Evolutionary conservation across 177 flowering plant species (phyloP).

Genomic region (Vitis hybrid): DNA sequence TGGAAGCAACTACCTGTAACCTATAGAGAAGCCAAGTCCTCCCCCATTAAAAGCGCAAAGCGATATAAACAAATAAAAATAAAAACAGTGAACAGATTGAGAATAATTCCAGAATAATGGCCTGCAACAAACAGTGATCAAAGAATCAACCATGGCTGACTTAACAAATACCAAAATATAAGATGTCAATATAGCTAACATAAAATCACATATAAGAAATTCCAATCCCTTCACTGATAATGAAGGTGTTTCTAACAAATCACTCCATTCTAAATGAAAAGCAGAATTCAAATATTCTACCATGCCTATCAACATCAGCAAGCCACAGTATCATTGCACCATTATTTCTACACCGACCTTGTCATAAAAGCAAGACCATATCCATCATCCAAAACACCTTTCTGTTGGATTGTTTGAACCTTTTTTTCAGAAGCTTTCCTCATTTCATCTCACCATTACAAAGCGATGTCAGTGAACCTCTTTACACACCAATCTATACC

Average conservation of each 20-base stretch:
- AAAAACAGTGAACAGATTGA: no score
- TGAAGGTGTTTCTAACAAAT: neutral
- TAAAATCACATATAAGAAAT: neutral
- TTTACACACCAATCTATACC: conserved; percentile 3
- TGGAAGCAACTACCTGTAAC: no score
- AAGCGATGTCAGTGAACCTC: neutral
- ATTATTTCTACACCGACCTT: neutral
- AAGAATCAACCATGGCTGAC: neutral
- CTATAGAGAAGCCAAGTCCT: no score
- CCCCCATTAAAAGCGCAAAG: no score
- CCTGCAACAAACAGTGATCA: neutral
- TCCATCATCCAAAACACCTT: neutral
- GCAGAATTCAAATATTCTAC: neutral
- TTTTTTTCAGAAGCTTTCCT: neutral
- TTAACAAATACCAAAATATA: neutral
- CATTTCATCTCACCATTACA: neutral
- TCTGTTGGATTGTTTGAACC: neutral
- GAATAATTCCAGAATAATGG: neutral
- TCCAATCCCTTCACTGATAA: neutral
- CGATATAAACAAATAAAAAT: no score
- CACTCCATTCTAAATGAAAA: neutral
- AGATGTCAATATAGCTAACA: neutral
- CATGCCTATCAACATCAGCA: neutral
- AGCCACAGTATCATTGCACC: neutral
- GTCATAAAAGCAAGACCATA: neutral